Conservation (phyloP, 2,329 filamentous ascomycete genomes). For the Pseudogymnoascus sp. region DNA sequence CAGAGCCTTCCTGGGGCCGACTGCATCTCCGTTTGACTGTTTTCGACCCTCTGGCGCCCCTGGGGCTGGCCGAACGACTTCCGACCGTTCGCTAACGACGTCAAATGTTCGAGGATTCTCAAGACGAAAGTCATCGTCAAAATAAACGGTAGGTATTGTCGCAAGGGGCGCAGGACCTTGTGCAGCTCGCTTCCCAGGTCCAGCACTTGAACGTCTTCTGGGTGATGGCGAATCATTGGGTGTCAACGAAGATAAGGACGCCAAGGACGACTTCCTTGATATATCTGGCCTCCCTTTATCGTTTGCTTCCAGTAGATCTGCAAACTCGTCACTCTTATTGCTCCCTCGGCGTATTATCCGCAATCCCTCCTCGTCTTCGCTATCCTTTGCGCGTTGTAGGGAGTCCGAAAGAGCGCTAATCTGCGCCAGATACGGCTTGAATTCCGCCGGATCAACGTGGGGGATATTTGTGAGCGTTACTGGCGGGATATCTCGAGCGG, state of each 20-base stretch:
- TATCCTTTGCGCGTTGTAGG: slow-evolving; percentile 74
- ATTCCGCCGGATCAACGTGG: slow-evolving; percentile 70
- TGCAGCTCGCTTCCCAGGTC: slow-evolving; percentile 46
- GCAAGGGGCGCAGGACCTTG: slow-evolving; percentile 79
- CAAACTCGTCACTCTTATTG: slow-evolving; percentile 32
- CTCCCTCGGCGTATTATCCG: slow-evolving; percentile 26
- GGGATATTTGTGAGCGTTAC: slow-evolving; percentile 85
- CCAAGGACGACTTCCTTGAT: slow-evolving; percentile 34
- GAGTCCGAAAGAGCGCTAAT: slow-evolving; percentile 85
- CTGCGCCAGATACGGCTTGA: slow-evolving; percentile 76
- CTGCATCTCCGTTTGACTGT: slow-evolving; percentile 48
- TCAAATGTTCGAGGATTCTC: slow-evolving; percentile 97
- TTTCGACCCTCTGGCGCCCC: slow-evolving; percentile 47
- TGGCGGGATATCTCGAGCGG: slow-evolving; percentile 82
- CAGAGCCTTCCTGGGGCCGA: slow-evolving; percentile 70
- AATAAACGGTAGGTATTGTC: slow-evolving; percentile 88
- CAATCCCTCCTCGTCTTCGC: slow-evolving; percentile 54
- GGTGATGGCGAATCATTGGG: slow-evolving; percentile 22
- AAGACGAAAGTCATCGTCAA: slow-evolving; percentile 88
- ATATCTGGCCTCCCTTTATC: slow-evolving; percentile 20
- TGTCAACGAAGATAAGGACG: slow-evolving; percentile 32
- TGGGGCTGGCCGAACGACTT: slow-evolving; percentile 71
- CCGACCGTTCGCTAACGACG: slow-evolving; percentile 89
- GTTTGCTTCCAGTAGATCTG: slow-evolving; percentile 31
- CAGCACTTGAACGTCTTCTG: slow-evolving; percentile 45